Conservation (phyloP, 805 yeast genomes). For the Lachancea mirantina region DNA sequence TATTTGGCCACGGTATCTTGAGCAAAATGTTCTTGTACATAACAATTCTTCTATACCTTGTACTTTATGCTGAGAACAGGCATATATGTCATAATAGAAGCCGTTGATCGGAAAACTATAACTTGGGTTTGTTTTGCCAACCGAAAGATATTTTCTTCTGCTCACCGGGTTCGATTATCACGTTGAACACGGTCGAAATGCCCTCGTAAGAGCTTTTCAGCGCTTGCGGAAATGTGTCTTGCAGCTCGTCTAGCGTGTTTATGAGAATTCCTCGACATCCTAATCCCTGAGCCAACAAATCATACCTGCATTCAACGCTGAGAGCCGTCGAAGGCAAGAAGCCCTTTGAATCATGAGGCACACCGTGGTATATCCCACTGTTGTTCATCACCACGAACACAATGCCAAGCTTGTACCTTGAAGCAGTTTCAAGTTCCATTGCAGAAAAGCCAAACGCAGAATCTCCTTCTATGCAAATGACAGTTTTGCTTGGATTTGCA, state of each 20-base stretch:
- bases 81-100: no score
- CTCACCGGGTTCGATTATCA: slow-evolving; percentile 54
- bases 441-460: slow-evolving; percentile 74
- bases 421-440: slow-evolving; percentile 65
- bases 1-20: no score
- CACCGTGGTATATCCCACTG: slow-evolving; percentile 65
- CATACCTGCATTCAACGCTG: slow-evolving; percentile 50
- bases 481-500: slow-evolving; percentile 37
- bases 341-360: slow-evolving; percentile 28
- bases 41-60: no score
- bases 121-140: slow-evolving; percentile 50
- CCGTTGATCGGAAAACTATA: slow-evolving; percentile 2
- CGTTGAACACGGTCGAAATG: slow-evolving; percentile 45
- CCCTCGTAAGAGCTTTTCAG: slow-evolving; percentile 26
- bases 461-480: slow-evolving; percentile 63
- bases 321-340: slow-evolving; percentile 55
- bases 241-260: slow-evolving; percentile 36
- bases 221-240: slow-evolving; percentile 31
- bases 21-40: no score
- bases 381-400: slow-evolving; percentile 63
- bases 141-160: slow-evolving; percentile 53
- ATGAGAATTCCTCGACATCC: slow-evolving; percentile 52
- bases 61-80: no score
- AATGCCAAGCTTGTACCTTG: slow-evolving; percentile 46
- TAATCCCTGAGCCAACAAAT: slow-evolving; percentile 44